These are phyloP conservation scores for Tothia fuscella DNA, from an alignment of 2,329 filamentous ascomycete species.

Conservation along the genomic window DNA sequence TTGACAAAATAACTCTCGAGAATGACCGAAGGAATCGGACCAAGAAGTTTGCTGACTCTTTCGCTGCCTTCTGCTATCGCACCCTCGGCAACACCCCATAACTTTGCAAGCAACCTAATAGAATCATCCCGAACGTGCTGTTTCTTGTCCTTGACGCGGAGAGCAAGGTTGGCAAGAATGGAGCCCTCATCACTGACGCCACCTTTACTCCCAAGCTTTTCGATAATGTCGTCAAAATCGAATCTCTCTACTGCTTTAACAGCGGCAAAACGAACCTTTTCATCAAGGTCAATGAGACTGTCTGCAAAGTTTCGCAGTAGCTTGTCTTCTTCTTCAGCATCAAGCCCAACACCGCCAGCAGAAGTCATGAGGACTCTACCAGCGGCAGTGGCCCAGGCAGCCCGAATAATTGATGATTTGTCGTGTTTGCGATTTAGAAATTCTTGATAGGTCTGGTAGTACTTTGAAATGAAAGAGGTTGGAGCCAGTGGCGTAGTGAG, in stretches of 20 bases:
- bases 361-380: conserved; percentile 85
- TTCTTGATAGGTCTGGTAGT: conserved; percentile 65
- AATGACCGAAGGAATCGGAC: conserved; percentile 71
- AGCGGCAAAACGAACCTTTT: conserved; percentile 82
- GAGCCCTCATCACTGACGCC: conserved; percentile 65
- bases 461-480: conserved; percentile 77
- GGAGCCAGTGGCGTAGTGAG: conserved; percentile 76
- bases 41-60: conserved; percentile 59
- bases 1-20: conserved; percentile 86
- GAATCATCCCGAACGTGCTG: conserved; percentile 71
- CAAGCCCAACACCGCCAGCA: conserved; percentile 79
- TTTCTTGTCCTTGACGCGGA: conserved; percentile 79
- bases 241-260: conserved; percentile 75
- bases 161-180: conserved; percentile 68
- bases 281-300: conserved; percentile 77
- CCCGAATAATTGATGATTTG: conserved; percentile 69
- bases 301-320: conserved; percentile 65
- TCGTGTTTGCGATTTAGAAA: conserved; percentile 81
- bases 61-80: conserved; percentile 80
- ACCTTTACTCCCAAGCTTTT: conserved; percentile 67
- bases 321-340: conserved; percentile 64
- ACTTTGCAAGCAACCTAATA: conserved; percentile 69
- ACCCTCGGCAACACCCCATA: conserved; percentile 88
- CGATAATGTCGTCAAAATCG: conserved; percentile 65
- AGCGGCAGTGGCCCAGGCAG: conserved; percentile 73